Evolutionary conservation across 371 early-diverging fungal species (phyloP).

Genomic region (Chytridiales sp.): DNA sequence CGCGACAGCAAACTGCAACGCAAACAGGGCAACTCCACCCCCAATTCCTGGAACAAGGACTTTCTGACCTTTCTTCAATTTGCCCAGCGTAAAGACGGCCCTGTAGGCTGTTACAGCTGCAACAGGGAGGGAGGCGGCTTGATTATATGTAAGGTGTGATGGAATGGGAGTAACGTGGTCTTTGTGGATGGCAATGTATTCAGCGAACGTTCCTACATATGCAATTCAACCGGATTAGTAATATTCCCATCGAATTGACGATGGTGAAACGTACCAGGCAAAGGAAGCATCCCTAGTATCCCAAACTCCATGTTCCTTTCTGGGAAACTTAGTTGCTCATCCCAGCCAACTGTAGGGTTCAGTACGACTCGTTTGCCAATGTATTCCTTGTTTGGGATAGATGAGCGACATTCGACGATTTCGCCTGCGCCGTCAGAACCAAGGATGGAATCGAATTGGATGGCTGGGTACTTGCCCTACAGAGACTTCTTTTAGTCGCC

Average conservation of each 20-base stretch:
- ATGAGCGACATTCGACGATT: constrained; percentile 28
- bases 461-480: constrained; percentile 42
- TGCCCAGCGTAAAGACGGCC: constrained; percentile 44
- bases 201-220: constrained; percentile 58
- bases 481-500: too few relatives aligned
- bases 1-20: constrained; percentile 66
- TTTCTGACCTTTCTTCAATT: constrained; percentile 55
- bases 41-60: constrained; percentile 74
- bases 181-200: constrained; percentile 51
- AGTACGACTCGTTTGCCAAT: constrained; percentile 53
- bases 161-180: constrained; percentile 46
- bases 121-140: constrained; percentile 69
- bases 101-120: constrained; percentile 68
- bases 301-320: constrained; percentile 53
- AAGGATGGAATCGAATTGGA: constrained; percentile 50
- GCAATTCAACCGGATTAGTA: background rate
- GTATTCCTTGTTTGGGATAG: constrained; percentile 5
- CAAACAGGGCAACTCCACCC: constrained; percentile 73
- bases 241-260: background rate
- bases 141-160: constrained; percentile 56
- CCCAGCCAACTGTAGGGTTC: constrained; percentile 62
- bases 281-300: constrained; percentile 60
- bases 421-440: constrained; percentile 66
- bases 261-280: constrained; percentile 35
- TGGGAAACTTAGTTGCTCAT: constrained; percentile 56